A percentile compares a stretch with the other conserved stretches of the same genome.
Conservation (phyloP, 306 rosid species). For the Cicer pinnatifidum region DNA sequence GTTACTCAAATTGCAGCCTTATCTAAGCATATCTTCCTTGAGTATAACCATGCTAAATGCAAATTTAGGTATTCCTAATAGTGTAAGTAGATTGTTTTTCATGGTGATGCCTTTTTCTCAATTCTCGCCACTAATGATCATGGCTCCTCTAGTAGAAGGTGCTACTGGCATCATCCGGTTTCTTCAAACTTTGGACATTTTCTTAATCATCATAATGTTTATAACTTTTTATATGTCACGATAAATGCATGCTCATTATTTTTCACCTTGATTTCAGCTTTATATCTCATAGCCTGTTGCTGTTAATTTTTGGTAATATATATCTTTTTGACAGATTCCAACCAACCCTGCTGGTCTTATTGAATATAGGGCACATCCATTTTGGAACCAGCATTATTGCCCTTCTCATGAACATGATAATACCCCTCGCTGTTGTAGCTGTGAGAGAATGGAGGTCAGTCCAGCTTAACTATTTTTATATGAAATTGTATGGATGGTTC, state of each 20-base stretch:
- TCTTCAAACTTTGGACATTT: conserved; percentile 18
- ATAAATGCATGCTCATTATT: conserved; percentile 7
- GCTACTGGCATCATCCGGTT: conserved; percentile 27
- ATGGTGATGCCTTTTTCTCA: neutral
- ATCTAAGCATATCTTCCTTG: conserved; percentile 7
- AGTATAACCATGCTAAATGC: conserved; percentile 22
- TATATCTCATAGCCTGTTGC: conserved; percentile 56
- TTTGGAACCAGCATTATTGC: conserved; percentile 97
- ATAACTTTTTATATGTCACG: conserved; percentile 26
- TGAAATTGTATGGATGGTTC: conserved; percentile 33
- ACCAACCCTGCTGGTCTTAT: conserved; percentile 99
- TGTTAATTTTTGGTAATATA: conserved; percentile 60
- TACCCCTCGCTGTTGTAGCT: conserved; percentile 96
- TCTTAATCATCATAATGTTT: conserved; percentile 33
- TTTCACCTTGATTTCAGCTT: conserved; percentile 37
- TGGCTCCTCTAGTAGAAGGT: neutral
- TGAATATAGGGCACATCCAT: conserved; percentile 99
- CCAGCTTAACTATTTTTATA: conserved; percentile 35
- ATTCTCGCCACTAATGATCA: neutral
- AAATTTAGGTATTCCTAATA: conserved; percentile 4
- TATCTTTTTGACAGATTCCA: conserved; percentile 92
- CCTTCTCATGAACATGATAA: conserved; percentile 91
- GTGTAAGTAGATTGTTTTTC: conserved; percentile 13
- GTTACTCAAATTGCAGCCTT: neutral
- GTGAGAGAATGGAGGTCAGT: conserved; percentile 99